These are phyloP conservation scores for Kokia cookei DNA, from an alignment of 441 rosid species.

Conservation along the genomic window DNA sequence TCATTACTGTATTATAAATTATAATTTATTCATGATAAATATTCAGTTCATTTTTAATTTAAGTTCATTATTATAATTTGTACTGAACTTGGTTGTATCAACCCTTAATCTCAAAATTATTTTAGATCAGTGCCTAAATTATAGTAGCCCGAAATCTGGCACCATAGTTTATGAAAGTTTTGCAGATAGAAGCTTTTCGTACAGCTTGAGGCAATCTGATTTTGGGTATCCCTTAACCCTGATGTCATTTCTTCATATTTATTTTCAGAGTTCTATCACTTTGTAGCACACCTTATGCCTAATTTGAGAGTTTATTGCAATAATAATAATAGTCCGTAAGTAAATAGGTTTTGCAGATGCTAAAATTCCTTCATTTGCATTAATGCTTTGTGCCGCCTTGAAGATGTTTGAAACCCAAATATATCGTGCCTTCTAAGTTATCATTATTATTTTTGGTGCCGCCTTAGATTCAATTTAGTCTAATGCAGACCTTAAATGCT, in stretches of 20 bases:
- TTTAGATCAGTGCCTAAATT: neutral
- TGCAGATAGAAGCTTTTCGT: neutral
- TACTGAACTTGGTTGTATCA: neutral
- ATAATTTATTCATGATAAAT: neutral
- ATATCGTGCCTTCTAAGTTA: too few relatives aligned
- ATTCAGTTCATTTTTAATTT: neutral
- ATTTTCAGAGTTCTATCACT: neutral
- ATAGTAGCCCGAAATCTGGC: neutral
- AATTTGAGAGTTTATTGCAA: neutral
- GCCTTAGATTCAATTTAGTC: too few relatives aligned
- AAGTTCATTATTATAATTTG: neutral
- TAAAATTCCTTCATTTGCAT: too few relatives aligned
- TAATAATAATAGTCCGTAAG: neutral
- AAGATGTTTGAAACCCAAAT: too few relatives aligned
- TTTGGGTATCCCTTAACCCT: neutral
- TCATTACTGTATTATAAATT: neutral
- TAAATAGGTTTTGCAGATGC: too few relatives aligned
- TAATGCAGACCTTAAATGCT: too few relatives aligned
- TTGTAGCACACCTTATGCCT: neutral
- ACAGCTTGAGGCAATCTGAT: neutral
- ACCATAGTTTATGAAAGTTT: neutral
- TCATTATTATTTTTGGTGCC: too few relatives aligned
- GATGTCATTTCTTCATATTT: neutral
- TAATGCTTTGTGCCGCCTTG: too few relatives aligned
- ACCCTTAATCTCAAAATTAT: neutral